Conservation (phyloP, 2,329 filamentous ascomycete genomes). For the Claviceps humidiphila region DNA sequence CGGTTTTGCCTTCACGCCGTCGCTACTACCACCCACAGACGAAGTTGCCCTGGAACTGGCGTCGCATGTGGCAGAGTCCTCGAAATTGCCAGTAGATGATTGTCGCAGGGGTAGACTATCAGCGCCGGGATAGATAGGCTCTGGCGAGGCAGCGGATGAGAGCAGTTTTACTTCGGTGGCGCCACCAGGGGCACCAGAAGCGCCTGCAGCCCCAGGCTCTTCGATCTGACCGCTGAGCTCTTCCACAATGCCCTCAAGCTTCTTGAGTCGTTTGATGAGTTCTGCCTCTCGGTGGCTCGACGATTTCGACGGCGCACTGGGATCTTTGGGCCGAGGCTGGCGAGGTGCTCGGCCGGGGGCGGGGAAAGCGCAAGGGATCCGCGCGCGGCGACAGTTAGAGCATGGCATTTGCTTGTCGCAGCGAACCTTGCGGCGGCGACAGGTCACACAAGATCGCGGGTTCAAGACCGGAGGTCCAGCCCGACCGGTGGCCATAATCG, state of each 20-base stretch:
- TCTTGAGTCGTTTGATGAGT: slow-evolving; percentile 56
- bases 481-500: slow-evolving; percentile 21
- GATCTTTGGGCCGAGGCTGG: slow-evolving; percentile 50
- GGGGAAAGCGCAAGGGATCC: slow-evolving; percentile 62
- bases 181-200: not conserved
- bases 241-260: slow-evolving; percentile 64
- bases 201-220: slow-evolving; percentile 24
- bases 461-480: slow-evolving; percentile 25
- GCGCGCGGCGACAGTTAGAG: slow-evolving; percentile 57
- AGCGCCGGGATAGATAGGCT: slow-evolving; percentile 6
- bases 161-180: slow-evolving; percentile 18
- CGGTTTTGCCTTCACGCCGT: slow-evolving; percentile 18
- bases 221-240: slow-evolving; percentile 53
- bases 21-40: slow-evolving; percentile 20
- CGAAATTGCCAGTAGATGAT: slow-evolving; percentile 3
- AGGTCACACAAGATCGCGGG: slow-evolving; percentile 37
- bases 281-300: slow-evolving; percentile 52
- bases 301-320: slow-evolving; percentile 45
- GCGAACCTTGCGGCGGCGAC: slow-evolving; percentile 51
- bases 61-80: slow-evolving; percentile 4
- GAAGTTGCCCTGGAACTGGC: slow-evolving; percentile 14
- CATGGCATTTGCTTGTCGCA: slow-evolving; percentile 70
- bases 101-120: slow-evolving; percentile 6
- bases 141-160: slow-evolving; percentile 19
- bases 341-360: slow-evolving; percentile 60